Percentiles rank a stretch among this genome's conserved stretches.
These are phyloP conservation scores for Coniella lustricola DNA, from an alignment of 2,329 filamentous ascomycete genomes.

Conservation along the genomic window DNA sequence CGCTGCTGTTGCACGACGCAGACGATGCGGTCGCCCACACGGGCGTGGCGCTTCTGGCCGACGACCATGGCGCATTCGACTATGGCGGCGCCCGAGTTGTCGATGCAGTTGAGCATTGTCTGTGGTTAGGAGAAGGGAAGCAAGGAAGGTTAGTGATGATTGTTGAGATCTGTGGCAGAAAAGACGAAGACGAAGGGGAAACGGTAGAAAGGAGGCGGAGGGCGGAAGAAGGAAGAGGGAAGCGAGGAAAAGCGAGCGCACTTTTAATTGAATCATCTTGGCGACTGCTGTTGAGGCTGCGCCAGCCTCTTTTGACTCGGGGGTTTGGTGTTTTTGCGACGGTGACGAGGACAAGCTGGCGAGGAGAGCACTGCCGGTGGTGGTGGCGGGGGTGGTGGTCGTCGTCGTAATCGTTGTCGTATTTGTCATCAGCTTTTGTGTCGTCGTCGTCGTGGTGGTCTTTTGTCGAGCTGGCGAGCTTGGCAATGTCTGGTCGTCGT, in stretches of 20 bases:
- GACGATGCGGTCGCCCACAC: slow-evolving; percentile 93
- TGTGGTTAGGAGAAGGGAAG: no score
- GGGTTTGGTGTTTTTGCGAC: no score
- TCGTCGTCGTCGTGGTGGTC: no score
- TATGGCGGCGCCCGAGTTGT: slow-evolving; percentile 96
- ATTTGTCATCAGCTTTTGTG: neutral
- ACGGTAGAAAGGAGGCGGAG: no score
- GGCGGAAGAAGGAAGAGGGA: neutral
- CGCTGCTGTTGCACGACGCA: slow-evolving; percentile 97
- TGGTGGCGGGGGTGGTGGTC: neutral
- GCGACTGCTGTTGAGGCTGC: slow-evolving; percentile 19
- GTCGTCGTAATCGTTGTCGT: neutral
- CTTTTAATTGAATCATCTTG: slow-evolving; percentile 92
- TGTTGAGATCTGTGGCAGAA: no score
- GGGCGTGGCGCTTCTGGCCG: slow-evolving; percentile 80
- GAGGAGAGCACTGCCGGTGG: slow-evolving; percentile 10
- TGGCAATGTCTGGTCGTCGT: no score
- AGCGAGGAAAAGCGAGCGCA: slow-evolving; percentile 22
- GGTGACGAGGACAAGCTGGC: no score
- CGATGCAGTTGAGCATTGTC: slow-evolving; percentile 99
- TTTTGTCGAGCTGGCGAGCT: no score
- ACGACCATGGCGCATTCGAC: slow-evolving; percentile 95
- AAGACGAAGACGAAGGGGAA: no score
- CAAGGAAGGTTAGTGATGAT: no score
- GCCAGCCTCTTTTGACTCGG: no score